Evolutionary conservation across 495 filamentous ascomycete genomes (phyloP).

Genomic region (Penicillium nucicola): DNA sequence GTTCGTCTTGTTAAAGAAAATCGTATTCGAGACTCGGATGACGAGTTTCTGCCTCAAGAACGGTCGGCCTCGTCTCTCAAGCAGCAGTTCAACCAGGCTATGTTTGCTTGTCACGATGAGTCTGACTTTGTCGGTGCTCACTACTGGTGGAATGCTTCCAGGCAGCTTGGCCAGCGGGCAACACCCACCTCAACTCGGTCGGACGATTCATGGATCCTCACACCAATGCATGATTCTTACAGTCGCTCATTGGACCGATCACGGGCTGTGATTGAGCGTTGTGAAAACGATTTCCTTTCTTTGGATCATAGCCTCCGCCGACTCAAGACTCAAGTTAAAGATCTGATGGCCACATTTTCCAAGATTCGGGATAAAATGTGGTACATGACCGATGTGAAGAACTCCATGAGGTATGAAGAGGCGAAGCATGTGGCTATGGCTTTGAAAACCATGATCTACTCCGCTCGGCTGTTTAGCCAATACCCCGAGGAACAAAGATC

Average conservation of each 20-base stretch:
- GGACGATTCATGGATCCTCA: conserved; percentile 43
- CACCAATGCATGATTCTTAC: conserved; percentile 37
- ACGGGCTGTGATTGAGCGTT: conserved; percentile 39
- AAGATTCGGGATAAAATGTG: conserved; percentile 87
- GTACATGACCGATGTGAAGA: conserved; percentile 95
- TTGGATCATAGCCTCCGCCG: conserved; percentile 35
- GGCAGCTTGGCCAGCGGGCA: conserved; percentile 32
- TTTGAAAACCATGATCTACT: conserved; percentile 80
- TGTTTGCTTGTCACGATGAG: conserved; percentile 33
- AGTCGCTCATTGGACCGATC: conserved; percentile 33
- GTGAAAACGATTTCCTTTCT: conserved; percentile 38
- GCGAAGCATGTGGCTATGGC: conserved; percentile 83
- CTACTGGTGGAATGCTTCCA: conserved; percentile 49
- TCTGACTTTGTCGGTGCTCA: conserved; percentile 48
- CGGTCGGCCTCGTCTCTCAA: conserved; percentile 24
- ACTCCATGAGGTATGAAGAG: conserved; percentile 87
- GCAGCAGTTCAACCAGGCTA: conserved; percentile 40
- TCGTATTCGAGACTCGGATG: conserved; percentile 48
- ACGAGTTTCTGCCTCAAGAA: background rate
- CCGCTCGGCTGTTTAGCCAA: conserved; percentile 41
- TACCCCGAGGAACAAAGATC: conserved; percentile 43
- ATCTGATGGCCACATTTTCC: conserved; percentile 31
- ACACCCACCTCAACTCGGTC: conserved; percentile 13
- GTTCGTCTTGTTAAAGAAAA: conserved; percentile 78
- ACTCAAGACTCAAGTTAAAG: conserved; percentile 35